Evolutionary conservation across 176 grass and related monocot species (phyloP), one percentile per base, ranked within the genome.

Genomic region (Lolium multiflorum): DNA sequence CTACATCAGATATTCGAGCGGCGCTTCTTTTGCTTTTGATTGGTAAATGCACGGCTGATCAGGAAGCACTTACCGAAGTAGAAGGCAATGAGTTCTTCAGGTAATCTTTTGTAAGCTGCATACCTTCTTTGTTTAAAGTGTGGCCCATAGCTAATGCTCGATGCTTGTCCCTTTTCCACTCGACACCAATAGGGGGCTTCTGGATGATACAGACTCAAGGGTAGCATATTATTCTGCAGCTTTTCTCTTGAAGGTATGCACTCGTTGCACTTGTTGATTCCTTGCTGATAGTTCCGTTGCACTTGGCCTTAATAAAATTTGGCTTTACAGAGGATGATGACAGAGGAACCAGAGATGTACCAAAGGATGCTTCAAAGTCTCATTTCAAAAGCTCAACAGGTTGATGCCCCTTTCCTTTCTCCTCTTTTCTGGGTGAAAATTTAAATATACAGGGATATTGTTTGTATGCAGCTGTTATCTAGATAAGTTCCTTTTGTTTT

Each of bases 141-240:
- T 81, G 49, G 22, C 68, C 37, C 51, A 54, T 67, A 57, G 50
- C 59, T 76, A 89, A 85, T 71, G 68, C 35, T 83, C 59, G 10
- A 78, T 89, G 74, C 68, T 15, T 10, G 1, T 84, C 13, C 25
- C 73, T 87, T 82, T 38, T 49, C 13, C 37, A 74, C 70, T 88
- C 11, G 74, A 78, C 65, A 24, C 48, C 88, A 87, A 85, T 71
- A 99, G 94, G 76, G 94, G 90, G 25, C 97, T 99, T 86, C 86
- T 99, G 49, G 94, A 93, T 87, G 97, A 97, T 86, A 97, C 88
- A 61, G 97, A 99, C 86, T 99, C 97, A 22, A 92, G 97, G 76
- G 97, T 99, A 63, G 97, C 97, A 47, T 99, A 99, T 91, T 97
- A 94, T 91, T 96, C 97, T 88, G 94, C 97, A 87, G 92, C 94